Percentiles rank a stretch among this genome's conserved stretches.
Evolutionary conservation across 768 basidiomycete species (phyloP).

Genomic region (Hydnomerulius pinastri): DNA sequence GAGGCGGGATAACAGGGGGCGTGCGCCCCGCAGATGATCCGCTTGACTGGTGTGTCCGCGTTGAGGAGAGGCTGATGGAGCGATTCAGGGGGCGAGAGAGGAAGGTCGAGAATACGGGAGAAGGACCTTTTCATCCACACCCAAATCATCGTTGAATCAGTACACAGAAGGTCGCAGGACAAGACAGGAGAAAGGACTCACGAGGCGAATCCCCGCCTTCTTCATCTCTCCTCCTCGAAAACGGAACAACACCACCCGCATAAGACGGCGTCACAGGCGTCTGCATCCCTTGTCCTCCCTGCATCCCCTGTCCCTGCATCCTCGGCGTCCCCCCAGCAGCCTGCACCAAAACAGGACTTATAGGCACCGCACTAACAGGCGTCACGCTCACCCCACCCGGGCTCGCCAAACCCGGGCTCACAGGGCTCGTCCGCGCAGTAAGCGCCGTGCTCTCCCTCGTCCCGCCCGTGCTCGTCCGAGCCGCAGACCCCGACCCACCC

Average conservation of each 20-base stretch:
- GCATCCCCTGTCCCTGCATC: slow-evolving; percentile 15
- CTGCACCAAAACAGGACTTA: slow-evolving; percentile 26
- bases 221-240: slow-evolving; percentile 29
- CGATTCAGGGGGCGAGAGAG: slow-evolving; percentile 66
- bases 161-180: neutral
- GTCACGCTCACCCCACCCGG: slow-evolving; percentile 25
- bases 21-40: slow-evolving; percentile 37
- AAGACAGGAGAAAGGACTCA: slow-evolving; percentile 35
- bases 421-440: slow-evolving; percentile 39
- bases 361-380: slow-evolving; percentile 30
- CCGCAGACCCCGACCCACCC: too few species aligned
- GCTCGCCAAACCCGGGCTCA: slow-evolving; percentile 24
- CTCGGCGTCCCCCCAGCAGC: slow-evolving; percentile 14
- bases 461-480: too few species aligned
- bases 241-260: slow-evolving; percentile 22
- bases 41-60: slow-evolving; percentile 54
- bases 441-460: slow-evolving; percentile 27
- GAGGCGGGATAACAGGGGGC: slow-evolving; percentile 55
- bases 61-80: slow-evolving; percentile 64
- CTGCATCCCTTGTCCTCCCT: too few species aligned
- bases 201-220: slow-evolving; percentile 38
- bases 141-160: slow-evolving; percentile 8
- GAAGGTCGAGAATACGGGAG: slow-evolving; percentile 55
- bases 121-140: slow-evolving; percentile 40
- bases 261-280: slow-evolving; percentile 24